phyloP scores from a whole-genome alignment of 2,329 filamentous ascomycete species.

The Westerdykella ornata region DNA sequence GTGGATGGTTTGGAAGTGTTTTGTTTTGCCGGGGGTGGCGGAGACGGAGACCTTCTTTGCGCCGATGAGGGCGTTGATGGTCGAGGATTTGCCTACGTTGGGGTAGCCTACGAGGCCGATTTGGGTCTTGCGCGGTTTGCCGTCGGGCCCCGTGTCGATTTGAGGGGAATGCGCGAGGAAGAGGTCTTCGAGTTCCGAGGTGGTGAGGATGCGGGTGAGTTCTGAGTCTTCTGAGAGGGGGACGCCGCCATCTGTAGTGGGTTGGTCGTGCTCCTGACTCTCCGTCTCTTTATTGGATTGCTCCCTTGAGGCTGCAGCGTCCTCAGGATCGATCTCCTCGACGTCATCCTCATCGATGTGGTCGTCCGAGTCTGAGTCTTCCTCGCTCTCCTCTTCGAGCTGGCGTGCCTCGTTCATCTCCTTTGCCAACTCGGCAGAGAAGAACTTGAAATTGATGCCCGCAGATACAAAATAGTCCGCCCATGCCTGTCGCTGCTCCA shows the following conservation, averaged over 20 bases:
- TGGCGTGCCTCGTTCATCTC: constrained; percentile 72
- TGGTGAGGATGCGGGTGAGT: constrained; percentile 69
- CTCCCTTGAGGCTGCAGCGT: constrained; percentile 43
- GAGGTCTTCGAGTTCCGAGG: constrained; percentile 84
- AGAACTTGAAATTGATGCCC: constrained; percentile 87
- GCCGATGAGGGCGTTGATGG: constrained; percentile 97
- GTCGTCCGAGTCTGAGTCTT: constrained; percentile 30
- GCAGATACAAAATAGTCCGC: constrained; percentile 75
- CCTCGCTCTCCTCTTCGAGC: constrained; percentile 46
- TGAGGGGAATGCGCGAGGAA: constrained; percentile 70
- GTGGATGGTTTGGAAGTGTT: constrained; percentile 98
- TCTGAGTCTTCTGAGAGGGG: constrained; percentile 38
- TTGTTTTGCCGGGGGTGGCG: constrained; percentile 94
- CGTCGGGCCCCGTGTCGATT: constrained; percentile 46
- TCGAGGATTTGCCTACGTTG: constrained; percentile 98
- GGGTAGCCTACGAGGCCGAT: constrained; percentile 96
- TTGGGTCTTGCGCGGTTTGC: constrained; percentile 60
- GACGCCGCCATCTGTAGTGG: constrained; percentile 33
- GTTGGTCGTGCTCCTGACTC: constrained; percentile 36
- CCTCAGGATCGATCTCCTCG: constrained; percentile 44
- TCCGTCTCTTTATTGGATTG: constrained; percentile 38
- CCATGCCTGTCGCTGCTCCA: constrained; percentile 74
- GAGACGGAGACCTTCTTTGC: constrained; percentile 98
- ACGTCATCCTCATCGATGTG: constrained; percentile 41
- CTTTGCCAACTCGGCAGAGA: constrained; percentile 88